These are phyloP conservation scores for Saturnispora halmiae DNA, from an alignment of 805 yeast genomes.

Conservation along the genomic window DNA sequence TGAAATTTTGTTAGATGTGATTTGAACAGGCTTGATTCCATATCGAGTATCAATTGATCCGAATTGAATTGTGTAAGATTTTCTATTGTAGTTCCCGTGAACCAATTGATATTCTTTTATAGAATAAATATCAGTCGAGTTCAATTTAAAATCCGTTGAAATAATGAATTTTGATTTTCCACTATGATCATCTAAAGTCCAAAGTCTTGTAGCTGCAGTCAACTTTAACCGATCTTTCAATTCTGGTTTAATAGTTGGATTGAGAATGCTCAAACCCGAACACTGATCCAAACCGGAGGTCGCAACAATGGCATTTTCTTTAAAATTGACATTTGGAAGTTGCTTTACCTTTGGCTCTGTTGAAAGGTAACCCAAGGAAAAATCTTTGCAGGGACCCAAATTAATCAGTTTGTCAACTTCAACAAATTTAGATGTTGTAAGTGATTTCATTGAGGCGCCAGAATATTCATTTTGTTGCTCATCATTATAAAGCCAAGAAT, in stretches of 20 bases:
- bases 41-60: slow-evolving; percentile 34
- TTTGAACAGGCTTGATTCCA: slow-evolving; percentile 59
- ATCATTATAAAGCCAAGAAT: slow-evolving; percentile 32
- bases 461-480: slow-evolving; percentile 25
- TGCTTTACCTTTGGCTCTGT: slow-evolving; percentile 49
- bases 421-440: slow-evolving; percentile 31
- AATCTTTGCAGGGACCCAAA: slow-evolving; percentile 64
- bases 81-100: slow-evolving; percentile 53
- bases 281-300: slow-evolving; percentile 55
- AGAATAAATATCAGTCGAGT: slow-evolving; percentile 60
- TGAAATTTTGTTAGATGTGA: slow-evolving; percentile 55
- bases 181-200: slow-evolving; percentile 46
- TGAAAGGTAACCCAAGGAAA: slow-evolving; percentile 55
- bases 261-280: slow-evolving; percentile 51
- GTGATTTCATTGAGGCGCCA: slow-evolving; percentile 11
- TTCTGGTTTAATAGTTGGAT: slow-evolving; percentile 59
- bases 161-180: slow-evolving; percentile 47
- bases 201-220: slow-evolving; percentile 62
- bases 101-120: slow-evolving; percentile 53
- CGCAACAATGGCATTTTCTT: slow-evolving; percentile 59
- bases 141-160: slow-evolving; percentile 58
- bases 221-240: slow-evolving; percentile 62
- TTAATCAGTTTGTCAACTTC: slow-evolving; percentile 48
- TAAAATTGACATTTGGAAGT: slow-evolving; percentile 55
- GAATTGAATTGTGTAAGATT: slow-evolving; percentile 56